A percentile compares a stretch with the other conserved stretches of the same genome.
Evolutionary conservation across 2,329 filamentous ascomycete genomes (phyloP).

Genomic region (Pseudogymnoascus sp.): DNA sequence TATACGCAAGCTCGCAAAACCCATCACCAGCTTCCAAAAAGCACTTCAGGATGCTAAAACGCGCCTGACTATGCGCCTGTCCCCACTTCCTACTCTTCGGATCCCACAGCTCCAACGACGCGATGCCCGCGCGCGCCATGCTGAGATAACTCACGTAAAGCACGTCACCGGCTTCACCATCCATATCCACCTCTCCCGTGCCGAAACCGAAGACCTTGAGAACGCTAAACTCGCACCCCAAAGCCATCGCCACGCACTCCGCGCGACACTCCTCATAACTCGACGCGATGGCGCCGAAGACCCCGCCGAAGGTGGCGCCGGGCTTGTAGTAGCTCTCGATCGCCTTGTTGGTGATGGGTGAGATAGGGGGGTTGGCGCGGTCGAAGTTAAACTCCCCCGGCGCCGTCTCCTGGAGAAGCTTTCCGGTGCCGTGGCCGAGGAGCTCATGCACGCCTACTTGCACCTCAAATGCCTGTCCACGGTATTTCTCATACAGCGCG

Average conservation of each 20-base stretch:
- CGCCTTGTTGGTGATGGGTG: conserved; percentile 68
- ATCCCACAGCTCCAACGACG: conserved; percentile 89
- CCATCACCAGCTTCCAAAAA: conserved; percentile 79
- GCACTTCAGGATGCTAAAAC: conserved; percentile 77
- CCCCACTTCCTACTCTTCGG: conserved; percentile 87
- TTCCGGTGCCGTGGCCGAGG: conserved; percentile 81
- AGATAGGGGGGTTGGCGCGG: conserved; percentile 67
- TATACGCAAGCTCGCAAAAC: conserved; percentile 75
- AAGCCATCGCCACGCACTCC: conserved; percentile 85
- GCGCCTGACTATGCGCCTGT: conserved; percentile 83
- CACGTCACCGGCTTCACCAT: conserved; percentile 72
- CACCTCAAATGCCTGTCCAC: conserved; percentile 84
- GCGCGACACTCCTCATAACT: conserved; percentile 93
- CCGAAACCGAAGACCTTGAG: conserved; percentile 89
- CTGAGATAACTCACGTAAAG: conserved; percentile 81
- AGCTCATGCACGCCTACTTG: conserved; percentile 94
- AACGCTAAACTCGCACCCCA: conserved; percentile 81
- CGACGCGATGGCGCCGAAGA: conserved; percentile 79
- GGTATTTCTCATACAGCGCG: conserved; percentile 69
- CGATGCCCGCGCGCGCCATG: conserved; percentile 89
- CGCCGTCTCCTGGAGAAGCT: conserved; percentile 81
- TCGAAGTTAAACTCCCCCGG: conserved; percentile 85
- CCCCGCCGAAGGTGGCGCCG: conserved; percentile 87
- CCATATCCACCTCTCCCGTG: conserved; percentile 62
- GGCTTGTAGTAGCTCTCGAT: conserved; percentile 87